Evolutionary conservation across 2,329 filamentous ascomycete genomes (phyloP), one percentile per base, ranked within the genome.

Genomic region (Ophioceras dolichostomum): DNA sequence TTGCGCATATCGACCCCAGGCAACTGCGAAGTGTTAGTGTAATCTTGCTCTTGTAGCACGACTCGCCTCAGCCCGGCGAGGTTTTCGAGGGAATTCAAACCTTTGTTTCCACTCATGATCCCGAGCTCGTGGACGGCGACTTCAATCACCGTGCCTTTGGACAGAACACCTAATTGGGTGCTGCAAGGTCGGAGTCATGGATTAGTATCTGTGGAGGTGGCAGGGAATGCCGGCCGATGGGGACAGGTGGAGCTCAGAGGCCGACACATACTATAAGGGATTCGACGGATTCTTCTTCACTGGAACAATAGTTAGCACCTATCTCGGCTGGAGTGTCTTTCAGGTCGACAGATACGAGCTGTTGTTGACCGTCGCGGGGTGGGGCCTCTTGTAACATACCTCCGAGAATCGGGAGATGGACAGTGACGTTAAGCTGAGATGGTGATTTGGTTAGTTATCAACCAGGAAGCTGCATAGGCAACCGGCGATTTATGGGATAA

Each of bases 91-190:
- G n/a, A n/a, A 22, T 18, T 19, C 10, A 22, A 21, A 33, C 31
- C 35, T 27, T 37, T 37, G 35, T 37, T 37, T 18, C 35, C 35
- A 20, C 27, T 28, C 35, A 37, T 86, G 43, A 96, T 67, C 45
- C 91, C 91, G 44, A 96, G 62, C 57, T 98, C 91, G 39, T 75
- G 83, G 21, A 95, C 87, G 55, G 98, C 94, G 51, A 96, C 87
- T 61, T 96, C 89, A 52, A 89, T 76, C 35, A 68, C 57, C 1
- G 64, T 91, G 44, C 85, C 85, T 62, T 87, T 87, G 32, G 84
- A 89, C 54, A 94, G 38, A 13, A 94, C 87, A 40, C 87, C 87
- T 3, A 94, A 65, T 54, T 93, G 86, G 1, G 87, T 94, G 61
- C 32, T 34, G 16, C 12, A 26, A 22, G n/a, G n/a, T n/a, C n/a